phyloP scores from a whole-genome alignment of 208 protist species.

The Strigomonas culicis region DNA sequence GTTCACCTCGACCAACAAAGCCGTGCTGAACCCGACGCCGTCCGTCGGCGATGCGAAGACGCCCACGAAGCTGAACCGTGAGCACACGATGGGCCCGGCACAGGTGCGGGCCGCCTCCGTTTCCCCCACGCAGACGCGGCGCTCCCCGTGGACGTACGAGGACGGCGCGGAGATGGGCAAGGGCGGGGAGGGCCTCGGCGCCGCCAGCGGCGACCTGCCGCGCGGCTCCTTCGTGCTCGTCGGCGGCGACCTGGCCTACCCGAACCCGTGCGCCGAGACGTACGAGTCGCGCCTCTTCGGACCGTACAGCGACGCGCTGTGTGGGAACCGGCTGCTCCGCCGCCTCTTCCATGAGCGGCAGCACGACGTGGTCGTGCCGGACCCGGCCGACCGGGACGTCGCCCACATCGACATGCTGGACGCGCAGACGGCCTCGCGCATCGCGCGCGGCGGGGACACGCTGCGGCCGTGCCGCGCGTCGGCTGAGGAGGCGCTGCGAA shows the following conservation, averaged over 20 bases:
- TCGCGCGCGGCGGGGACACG: conserved; percentile 25
- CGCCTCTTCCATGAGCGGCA: conserved; percentile 41
- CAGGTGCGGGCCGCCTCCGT: background rate
- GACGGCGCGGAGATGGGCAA: background rate
- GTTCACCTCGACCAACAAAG: conserved; percentile 6
- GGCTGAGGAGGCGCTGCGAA: conserved; percentile 50
- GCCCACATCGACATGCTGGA: conserved; percentile 56
- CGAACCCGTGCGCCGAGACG: conserved; percentile 62
- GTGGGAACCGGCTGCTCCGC: conserved; percentile 37
- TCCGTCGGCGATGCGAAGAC: background rate
- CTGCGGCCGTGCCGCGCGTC: conserved; percentile 22
- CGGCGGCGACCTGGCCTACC: conserved; percentile 85
- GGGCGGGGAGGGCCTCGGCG: too few relatives aligned
- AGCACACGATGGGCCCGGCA: background rate
- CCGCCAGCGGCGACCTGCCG: conserved; percentile 30
- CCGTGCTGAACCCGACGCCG: conserved; percentile 3
- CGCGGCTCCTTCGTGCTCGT: conserved; percentile 75
- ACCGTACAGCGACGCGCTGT: conserved; percentile 63
- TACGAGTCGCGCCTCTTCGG: conserved; percentile 72
- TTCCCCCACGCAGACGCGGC: background rate
- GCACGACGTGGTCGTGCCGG: conserved; percentile 36
- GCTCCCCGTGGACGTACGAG: background rate
- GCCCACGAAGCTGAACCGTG: background rate
- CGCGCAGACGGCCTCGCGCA: conserved; percentile 29
- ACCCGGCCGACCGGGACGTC: conserved; percentile 40